Evolutionary conservation across 2,329 filamentous ascomycete species (phyloP), one percentile per base, ranked within the genome.

Genomic region (Escovopsis sp.): DNA sequence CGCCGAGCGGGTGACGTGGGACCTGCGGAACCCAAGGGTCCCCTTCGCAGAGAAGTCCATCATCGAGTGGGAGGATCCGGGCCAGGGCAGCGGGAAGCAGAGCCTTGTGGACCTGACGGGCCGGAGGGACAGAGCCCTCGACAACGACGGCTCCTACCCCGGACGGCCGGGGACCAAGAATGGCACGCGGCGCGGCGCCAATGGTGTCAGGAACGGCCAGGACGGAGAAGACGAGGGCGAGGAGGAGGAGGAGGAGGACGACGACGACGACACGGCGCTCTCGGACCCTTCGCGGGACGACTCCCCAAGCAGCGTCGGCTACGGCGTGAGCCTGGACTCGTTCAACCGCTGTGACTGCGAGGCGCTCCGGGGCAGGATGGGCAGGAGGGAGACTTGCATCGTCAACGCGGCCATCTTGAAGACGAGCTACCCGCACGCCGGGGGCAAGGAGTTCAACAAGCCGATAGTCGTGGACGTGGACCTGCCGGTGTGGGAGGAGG

Each of bases 381-480:
- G 67, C 38, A 68, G 75, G 51, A 65, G 56, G 46, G 82, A 89
- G 63, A 91, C 84, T 1, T 88, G 79, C 55, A 65, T 93, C 42
- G 72, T 91, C 51, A 93, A 94, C 61, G 83, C 83, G 26, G 78
- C 85, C 18, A 78, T 88, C 47, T 73, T 82, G 68, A 77, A 76
- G 36, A 77, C 69, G 19, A 78, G 73, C 47, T 80, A 75, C 61
- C 80, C 80, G 40, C 77, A 82, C 48, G 53, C 51, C 1, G 70
- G 67, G 2, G 75, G 75, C 12, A 83, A 79, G 57, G 68, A 61
- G 47, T 77, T 83, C 60, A 78, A 88, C 59, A 84, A 87, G 56
- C 80, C 85, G 18, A 81, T 93, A 50, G 80, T 93, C n/a, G 77
- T 94, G 11, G 85, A 94, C 56, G 55, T 93, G 28, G 77, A 87